Base-by-base conservation (phyloP, 177 flowering plant species). In the Telopea speciosissima region DNA sequence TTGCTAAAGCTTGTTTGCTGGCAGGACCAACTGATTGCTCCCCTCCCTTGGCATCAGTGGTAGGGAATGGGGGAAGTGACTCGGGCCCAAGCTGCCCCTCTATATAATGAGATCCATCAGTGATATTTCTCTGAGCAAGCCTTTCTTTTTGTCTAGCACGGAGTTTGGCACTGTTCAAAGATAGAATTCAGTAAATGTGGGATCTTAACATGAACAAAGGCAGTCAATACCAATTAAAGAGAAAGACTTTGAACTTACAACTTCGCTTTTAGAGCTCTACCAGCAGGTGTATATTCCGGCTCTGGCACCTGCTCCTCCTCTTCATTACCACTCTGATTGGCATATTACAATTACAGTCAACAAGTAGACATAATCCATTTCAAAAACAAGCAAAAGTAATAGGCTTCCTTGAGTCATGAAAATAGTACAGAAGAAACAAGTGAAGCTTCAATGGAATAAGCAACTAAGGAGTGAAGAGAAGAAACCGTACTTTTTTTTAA, bases 71-170 rank as follows among this genome's bases (percentile, higher is more conserved):
- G 59, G 75, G 66, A 24, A 73, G 62, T 58, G 60, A 68, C 61
- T 81, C 85, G 67, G 79, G 81, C 67, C 73, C 75, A 66, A 75
- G 25, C 65, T 66, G 36, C 44, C 54, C 77, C 31, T 59, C 75
- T 49, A 66, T 23, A 6, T 74, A 69, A 71, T 19, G 68, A 74
- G 81, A 75, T 63, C 65, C 83, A 67, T 81, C 84, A 66, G 73
- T 31, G 17, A 74, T 68, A 72, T 81, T 80, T 72, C 86, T 86
- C 76, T 74, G 82, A 56, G 93, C 90, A 69, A 96, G 77, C 63
- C 97, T 83, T 73, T 88, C 96, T 72, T 92, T 96, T 75, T 96
- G 99, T 78, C 97, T 83, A 65, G 88, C 87, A 62, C 99, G 92
- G 68, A 96, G 99, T 81, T 79, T 90, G 11, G 86, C 80, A 83